These are phyloP conservation scores for Linnemannia schmuckeri DNA, from an alignment of 192 early-diverging fungal species.

Conservation along the genomic window DNA sequence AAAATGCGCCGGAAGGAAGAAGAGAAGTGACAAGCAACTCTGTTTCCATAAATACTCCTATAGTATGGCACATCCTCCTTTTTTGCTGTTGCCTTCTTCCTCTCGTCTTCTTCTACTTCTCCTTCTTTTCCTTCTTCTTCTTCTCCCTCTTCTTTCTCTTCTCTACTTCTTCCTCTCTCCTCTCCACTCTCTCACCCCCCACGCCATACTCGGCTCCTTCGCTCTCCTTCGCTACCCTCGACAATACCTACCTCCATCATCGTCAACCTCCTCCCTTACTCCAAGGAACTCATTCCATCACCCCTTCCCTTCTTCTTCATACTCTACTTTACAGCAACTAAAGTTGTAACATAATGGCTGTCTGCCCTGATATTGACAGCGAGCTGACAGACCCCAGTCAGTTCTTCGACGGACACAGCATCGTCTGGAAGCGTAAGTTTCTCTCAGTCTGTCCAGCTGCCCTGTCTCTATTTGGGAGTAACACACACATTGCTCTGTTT, in stretches of 20 bases:
- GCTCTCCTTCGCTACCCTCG: background rate
- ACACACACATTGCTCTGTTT: background rate
- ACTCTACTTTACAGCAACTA: background rate
- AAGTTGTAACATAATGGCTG: background rate
- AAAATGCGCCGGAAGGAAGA: background rate
- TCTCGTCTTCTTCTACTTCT: background rate
- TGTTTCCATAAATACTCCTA: conserved; percentile 1
- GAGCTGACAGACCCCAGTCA: conserved; percentile 25
- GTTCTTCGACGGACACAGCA: conserved; percentile 43
- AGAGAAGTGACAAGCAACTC: background rate
- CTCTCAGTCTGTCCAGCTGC: background rate
- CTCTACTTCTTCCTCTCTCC: background rate
- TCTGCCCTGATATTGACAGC: conserved; percentile 31
- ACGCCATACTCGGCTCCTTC: background rate
- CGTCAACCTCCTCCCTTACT: too few relatives aligned
- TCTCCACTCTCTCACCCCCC: background rate
- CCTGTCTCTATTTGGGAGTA: background rate
- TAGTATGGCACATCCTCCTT: background rate
- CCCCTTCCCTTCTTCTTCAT: background rate
- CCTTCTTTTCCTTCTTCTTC: background rate
- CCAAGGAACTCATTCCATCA: too few relatives aligned
- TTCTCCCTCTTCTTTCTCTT: background rate
- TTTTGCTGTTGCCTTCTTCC: background rate
- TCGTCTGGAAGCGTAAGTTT: conserved; percentile 49
- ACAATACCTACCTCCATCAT: background rate